Conservation (phyloP, 2,329 filamentous ascomycete genomes). For the Harringtonia aguacate region DNA sequence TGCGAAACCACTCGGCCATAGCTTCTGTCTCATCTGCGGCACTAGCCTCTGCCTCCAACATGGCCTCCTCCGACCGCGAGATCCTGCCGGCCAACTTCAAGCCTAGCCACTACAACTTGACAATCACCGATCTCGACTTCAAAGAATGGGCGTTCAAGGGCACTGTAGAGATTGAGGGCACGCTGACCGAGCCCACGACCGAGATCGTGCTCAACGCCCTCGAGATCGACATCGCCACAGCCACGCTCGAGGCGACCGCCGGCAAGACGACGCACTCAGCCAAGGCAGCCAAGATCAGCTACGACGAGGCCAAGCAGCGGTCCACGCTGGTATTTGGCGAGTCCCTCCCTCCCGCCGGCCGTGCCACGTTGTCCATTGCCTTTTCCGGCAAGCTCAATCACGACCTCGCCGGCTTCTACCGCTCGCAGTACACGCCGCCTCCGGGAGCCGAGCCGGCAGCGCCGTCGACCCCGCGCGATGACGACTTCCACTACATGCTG, state of each 20-base stretch:
- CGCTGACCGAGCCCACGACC: constrained; percentile 60
- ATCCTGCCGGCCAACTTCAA: constrained; percentile 57
- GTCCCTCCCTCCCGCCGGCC: constrained; percentile 49
- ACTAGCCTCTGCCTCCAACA: constrained; percentile 17
- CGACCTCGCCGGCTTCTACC: constrained; percentile 96
- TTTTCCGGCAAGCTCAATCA: constrained; percentile 79
- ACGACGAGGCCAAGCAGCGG: constrained; percentile 77
- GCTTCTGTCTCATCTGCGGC: neutral
- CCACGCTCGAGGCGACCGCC: constrained; percentile 47
- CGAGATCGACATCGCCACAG: constrained; percentile 64
- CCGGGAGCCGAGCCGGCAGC: constrained; percentile 47
- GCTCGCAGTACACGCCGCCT: constrained; percentile 66
- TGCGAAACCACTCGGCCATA: neutral
- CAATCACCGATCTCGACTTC: constrained; percentile 73
- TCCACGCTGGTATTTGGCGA: constrained; percentile 64
- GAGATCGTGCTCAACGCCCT: constrained; percentile 78
- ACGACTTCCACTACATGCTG: constrained; percentile 62
- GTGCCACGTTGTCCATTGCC: constrained; percentile 46
- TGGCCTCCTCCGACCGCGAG: constrained; percentile 44
- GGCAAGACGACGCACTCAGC: too few relatives aligned
- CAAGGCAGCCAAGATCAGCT: constrained; percentile 61
- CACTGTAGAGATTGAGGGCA: constrained; percentile 63
- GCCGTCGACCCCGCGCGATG: constrained; percentile 66
- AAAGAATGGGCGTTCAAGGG: constrained; percentile 68
- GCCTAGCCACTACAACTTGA: constrained; percentile 77